These are phyloP conservation scores for Aureococcus anophagefferens DNA, from an alignment of 108 stramenopile species.

Conservation along the genomic window DNA sequence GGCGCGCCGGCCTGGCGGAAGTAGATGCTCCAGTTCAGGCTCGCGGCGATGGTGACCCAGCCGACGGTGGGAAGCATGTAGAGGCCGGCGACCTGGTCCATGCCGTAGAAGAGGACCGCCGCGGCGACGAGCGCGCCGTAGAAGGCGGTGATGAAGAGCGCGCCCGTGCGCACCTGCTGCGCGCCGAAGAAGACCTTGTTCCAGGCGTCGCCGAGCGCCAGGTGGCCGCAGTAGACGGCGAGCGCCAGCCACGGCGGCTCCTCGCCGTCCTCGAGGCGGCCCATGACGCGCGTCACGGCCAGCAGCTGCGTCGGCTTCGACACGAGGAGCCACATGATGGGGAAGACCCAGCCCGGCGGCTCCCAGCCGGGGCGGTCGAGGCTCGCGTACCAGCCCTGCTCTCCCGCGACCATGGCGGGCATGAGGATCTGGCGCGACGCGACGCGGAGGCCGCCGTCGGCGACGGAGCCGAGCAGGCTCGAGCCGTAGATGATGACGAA, in stretches of 20 bases:
- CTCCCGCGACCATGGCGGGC: constrained; percentile 21
- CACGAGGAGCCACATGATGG: constrained; percentile 65
- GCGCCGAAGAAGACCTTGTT: constrained; percentile 66
- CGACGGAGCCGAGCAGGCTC: neutral
- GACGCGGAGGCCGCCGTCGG: constrained; percentile 28
- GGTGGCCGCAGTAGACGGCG: constrained; percentile 40
- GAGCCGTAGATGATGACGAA: neutral
- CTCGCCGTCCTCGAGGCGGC: neutral
- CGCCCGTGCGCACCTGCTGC: constrained; percentile 44
- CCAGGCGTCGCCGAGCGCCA: constrained; percentile 56
- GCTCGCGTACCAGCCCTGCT: constrained; percentile 42
- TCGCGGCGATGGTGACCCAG: constrained; percentile 58
- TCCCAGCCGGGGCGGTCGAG: constrained; percentile 51
- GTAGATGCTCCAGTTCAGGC: constrained; percentile 55
- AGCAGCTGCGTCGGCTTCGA: constrained; percentile 58
- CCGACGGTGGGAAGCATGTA: constrained; percentile 51
- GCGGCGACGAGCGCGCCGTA: constrained; percentile 35
- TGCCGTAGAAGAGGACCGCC: constrained; percentile 36
- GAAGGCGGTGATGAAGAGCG: constrained; percentile 47
- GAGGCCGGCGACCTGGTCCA: constrained; percentile 44
- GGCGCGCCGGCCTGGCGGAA: neutral
- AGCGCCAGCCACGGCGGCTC: constrained; percentile 7
- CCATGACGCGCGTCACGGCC: constrained; percentile 33
- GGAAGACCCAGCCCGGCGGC: constrained; percentile 61
- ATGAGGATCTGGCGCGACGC: constrained; percentile 45